These are phyloP conservation scores for Begonia loranthoides DNA, from an alignment of 306 rosid species.

Conservation along the genomic window DNA sequence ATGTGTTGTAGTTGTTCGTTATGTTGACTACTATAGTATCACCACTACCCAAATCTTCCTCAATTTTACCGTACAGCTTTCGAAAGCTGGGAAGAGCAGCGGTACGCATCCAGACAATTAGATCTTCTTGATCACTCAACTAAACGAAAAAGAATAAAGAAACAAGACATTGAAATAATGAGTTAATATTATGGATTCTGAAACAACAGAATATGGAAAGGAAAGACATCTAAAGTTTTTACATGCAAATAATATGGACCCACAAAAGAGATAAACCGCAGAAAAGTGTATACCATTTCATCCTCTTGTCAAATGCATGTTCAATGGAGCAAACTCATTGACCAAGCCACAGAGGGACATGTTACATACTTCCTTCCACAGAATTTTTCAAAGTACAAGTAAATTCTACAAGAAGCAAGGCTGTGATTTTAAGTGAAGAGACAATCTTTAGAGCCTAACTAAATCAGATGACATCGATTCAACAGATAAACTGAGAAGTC, in stretches of 20 bases:
- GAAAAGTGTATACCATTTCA: background rate
- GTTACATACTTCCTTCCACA: too few relatives aligned
- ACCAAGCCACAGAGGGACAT: too few relatives aligned
- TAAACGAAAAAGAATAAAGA: conserved; percentile 17
- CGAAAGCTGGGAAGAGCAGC: conserved; percentile 95
- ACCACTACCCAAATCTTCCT: conserved; percentile 72
- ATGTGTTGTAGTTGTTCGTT: conserved; percentile 70
- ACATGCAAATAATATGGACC: background rate
- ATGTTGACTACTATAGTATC: conserved; percentile 60
- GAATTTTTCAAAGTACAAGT: too few relatives aligned
- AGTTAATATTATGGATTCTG: background rate
- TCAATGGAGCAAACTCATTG: too few relatives aligned
- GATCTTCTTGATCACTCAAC: conserved; percentile 97
- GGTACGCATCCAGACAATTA: conserved; percentile 95
- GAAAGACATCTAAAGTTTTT: background rate
- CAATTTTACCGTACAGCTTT: conserved; percentile 86
- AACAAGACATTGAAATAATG: conserved; percentile 2
- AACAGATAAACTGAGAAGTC: too few relatives aligned
- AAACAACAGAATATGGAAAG: conserved; percentile 12
- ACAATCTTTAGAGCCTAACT: too few relatives aligned
- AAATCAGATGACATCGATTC: too few relatives aligned
- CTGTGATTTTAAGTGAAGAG: too few relatives aligned
- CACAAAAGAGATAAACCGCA: background rate
- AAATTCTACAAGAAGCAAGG: too few relatives aligned
- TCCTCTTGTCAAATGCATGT: background rate